These are phyloP conservation scores for Yamadazyma nakazawae DNA, from an alignment of 805 yeast species.

Conservation along the genomic window DNA sequence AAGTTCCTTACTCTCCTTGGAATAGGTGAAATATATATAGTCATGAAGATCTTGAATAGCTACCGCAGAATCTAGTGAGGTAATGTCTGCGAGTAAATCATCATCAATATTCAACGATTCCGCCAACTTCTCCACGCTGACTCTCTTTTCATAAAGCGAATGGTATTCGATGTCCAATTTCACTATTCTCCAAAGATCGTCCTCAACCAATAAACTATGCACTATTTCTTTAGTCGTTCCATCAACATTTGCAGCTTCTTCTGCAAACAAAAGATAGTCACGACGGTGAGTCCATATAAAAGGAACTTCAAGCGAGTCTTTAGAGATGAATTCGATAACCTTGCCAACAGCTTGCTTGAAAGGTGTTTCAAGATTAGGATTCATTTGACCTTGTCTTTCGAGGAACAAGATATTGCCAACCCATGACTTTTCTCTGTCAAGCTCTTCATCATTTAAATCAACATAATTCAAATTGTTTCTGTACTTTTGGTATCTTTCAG, in stretches of 20 bases:
- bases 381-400: constrained; percentile 50
- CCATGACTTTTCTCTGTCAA: constrained; percentile 75
- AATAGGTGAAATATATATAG: constrained; percentile 70
- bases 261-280: constrained; percentile 70
- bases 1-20: constrained; percentile 54
- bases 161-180: constrained; percentile 86
- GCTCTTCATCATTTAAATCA: constrained; percentile 67
- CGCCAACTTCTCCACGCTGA: constrained; percentile 55
- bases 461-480: constrained; percentile 66
- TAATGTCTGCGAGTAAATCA: constrained; percentile 51
- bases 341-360: constrained; percentile 69
- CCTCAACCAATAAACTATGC: constrained; percentile 61
- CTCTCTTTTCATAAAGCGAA: constrained; percentile 72
- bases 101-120: constrained; percentile 56
- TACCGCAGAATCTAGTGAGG: constrained; percentile 57
- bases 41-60: constrained; percentile 87
- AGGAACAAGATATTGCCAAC: constrained; percentile 58
- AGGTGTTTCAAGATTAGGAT: constrained; percentile 41
- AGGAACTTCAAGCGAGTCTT: constrained; percentile 86
- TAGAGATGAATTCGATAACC: constrained; percentile 67
- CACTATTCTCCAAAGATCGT: constrained; percentile 90
- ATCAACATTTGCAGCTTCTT: constrained; percentile 40
- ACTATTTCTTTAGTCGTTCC: constrained; percentile 35
- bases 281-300: constrained; percentile 94
- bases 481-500: constrained; percentile 84